Percentiles rank a stretch among this genome's conserved stretches.
Evolutionary conservation across 306 rosid species (phyloP).

Genomic region (Ammopiptanthus mongolicus): DNA sequence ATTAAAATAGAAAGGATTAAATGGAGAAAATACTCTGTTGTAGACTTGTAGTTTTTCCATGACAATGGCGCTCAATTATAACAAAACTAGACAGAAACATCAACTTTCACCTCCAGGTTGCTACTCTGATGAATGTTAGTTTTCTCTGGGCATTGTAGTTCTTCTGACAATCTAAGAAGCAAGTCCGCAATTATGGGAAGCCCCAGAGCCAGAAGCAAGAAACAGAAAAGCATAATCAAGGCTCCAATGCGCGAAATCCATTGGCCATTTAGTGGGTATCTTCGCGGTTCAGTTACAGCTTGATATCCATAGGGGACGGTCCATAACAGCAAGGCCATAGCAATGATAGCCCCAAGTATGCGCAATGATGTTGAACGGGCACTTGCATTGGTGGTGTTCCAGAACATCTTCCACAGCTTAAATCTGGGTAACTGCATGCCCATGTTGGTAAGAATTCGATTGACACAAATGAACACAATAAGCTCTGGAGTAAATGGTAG

Average conservation of each 20-base stretch:
- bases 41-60: not conserved
- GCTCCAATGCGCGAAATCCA: constrained; percentile 40
- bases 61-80: too few species aligned
- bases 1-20: too few species aligned
- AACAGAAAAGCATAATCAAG: constrained; percentile 44
- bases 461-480: not conserved
- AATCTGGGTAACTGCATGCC: not conserved
- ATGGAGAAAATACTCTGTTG: too few species aligned
- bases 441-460: constrained; percentile 4
- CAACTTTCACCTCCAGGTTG: constrained; percentile 8
- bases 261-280: not conserved
- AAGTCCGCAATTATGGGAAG: constrained; percentile 50
- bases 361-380: constrained; percentile 23
- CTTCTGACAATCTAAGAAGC: constrained; percentile 38
- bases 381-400: not conserved
- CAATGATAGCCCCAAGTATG: constrained; percentile 23
- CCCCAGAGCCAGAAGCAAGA: constrained; percentile 42
- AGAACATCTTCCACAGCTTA: constrained; percentile 11
- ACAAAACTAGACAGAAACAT: not conserved
- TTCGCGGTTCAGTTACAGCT: constrained; percentile 23
- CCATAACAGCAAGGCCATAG: constrained; percentile 33
- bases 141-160: constrained; percentile 32
- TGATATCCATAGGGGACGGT: constrained; percentile 32
- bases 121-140: constrained; percentile 15
- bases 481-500: not conserved